Base-by-base conservation (phyloP, 768 basidiomycete genomes). In the Pulveroboletus sp. region DNA sequence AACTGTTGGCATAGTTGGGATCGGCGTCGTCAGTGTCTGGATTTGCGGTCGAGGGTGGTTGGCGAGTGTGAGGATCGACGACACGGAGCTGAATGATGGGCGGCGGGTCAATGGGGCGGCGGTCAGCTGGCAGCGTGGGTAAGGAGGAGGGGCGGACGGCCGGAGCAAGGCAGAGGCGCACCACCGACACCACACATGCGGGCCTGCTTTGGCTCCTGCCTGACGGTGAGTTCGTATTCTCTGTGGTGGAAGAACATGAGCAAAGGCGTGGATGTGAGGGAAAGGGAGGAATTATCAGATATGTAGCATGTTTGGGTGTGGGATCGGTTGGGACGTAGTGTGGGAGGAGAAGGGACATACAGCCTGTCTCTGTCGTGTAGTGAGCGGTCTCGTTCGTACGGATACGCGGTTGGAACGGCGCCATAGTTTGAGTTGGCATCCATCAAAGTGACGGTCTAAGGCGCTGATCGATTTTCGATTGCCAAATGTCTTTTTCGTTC, bases 71-170 rank as follows among this genome's bases (percentile, higher is more conserved):
- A 9, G 81, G 84, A 70, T 93, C 87, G 58, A 90, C 75, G 46
- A 97, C 90, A 46, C 87, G 84, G 8, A 97, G 82, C 67, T 95
- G 92, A n/a, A 97, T 84, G 70, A 97, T 94, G 16, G 94, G 94
- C 1, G 94, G 93, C 0, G 94, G 94, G 74, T 97, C 94, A 64
- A 97, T 93, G 3, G 94, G 94, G 32, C 94, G 78, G n/a, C 94
- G 80, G 77, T 95, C 94, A 47, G 91, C 93, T 88, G 71, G 31
- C n/a, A 29, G 20, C 4, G 44, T 33, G 50, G 36, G 39, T 44
- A 25, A 51, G 52, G 1, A 35, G 19, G 31, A 5, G 24, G 43
- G 21, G 19, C 37, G 13, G 38, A 32, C 17, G 36, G 40, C 17
- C 6, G 42, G 23, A 35, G 33, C 1, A 32, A 37, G 45, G 64